Evolutionary conservation across 768 basidiomycete species (phyloP), one percentile per base, ranked within the genome.

Genomic region (Serendipita sp.): DNA sequence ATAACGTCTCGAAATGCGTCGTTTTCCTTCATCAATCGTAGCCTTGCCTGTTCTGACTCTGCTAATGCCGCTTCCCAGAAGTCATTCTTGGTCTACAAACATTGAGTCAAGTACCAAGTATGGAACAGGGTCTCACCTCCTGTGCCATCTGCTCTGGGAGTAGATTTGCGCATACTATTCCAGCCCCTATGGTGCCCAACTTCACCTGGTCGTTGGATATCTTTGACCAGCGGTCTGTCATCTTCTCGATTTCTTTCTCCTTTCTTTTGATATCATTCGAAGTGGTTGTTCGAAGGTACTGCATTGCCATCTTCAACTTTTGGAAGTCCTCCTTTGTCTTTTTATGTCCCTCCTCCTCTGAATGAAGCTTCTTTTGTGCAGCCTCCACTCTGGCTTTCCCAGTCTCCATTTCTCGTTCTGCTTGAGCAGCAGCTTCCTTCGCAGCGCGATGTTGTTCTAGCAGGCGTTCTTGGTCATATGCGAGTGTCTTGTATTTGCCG

Each of bases 391-490:
- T 83, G 18, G 88, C 83, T 71, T 89, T 89, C 71, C 85, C 80
- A 45, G 85, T 70, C 70, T 84, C 86, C 70, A 78, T 79, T 72
- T 92, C 89, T n/a, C 86, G 80, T 73, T 92, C 91, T 38, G 89
- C 88, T 53, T 79, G 84, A 13, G 83, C 85, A 0, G 82, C 80
- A 30, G 75, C 80, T 54, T 89, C 89, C 3, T 75, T 77, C 11
- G 82, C 80, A 8, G 77, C 71, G 16, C 77, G 76, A 70, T 90
- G 79, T 80, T 90, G 83, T 1, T 81, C 80, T 38, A 75, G 74
- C 66, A 92, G 77, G 11, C 91, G 80, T 70, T 91, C 89, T 66
- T 89, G 79, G 68, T 93, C 91, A 66, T 93, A 92, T 2, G 82
- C 81, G 1, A 92, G 76, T 1, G 88, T 91, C 28, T 88, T 79